Conservation (phyloP, 2,329 filamentous ascomycete genomes). For the Aspergillus flavus region DNA sequence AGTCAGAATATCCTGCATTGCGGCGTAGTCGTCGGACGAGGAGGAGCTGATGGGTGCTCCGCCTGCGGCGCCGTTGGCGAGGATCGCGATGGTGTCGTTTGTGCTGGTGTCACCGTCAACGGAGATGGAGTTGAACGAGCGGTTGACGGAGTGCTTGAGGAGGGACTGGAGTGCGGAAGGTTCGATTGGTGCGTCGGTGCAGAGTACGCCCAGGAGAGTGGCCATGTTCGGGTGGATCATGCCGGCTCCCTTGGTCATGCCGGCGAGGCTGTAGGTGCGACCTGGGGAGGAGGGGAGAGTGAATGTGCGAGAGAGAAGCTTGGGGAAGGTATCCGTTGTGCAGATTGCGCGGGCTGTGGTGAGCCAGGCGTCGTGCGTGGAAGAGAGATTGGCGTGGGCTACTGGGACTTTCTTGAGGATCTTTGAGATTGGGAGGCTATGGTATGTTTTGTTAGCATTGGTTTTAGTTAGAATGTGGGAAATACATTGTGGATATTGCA, state of each 20-base stretch:
- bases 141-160: constrained; percentile 73
- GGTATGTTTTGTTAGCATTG: constrained; percentile 4
- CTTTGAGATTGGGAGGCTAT: constrained; percentile 82
- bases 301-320: constrained; percentile 84
- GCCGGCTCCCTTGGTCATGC: constrained; percentile 96
- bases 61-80: constrained; percentile 93
- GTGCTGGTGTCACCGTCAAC: constrained; percentile 97
- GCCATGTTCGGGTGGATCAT: constrained; percentile 99
- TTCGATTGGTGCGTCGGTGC: constrained; percentile 83
- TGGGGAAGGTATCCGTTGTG: constrained; percentile 98
- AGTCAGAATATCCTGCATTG: constrained; percentile 71
- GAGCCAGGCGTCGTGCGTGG: constrained; percentile 83
- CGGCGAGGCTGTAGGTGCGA: constrained; percentile 79
- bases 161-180: constrained; percentile 67
- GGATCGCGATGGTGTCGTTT: constrained; percentile 90
- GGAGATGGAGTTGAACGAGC: constrained; percentile 94
- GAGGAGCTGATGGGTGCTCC: constrained; percentile 62
- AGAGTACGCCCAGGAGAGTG: constrained; percentile 86
- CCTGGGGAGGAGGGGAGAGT: constrained; percentile 76
- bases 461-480: not conserved
- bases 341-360: constrained; percentile 87
- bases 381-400: constrained; percentile 71
- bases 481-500: constrained; percentile 18
- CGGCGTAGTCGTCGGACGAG: constrained; percentile 64
- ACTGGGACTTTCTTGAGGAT: constrained; percentile 81